These are phyloP conservation scores for Gremmenia infestans DNA, from an alignment of 2,329 filamentous ascomycete species.

Conservation along the genomic window DNA sequence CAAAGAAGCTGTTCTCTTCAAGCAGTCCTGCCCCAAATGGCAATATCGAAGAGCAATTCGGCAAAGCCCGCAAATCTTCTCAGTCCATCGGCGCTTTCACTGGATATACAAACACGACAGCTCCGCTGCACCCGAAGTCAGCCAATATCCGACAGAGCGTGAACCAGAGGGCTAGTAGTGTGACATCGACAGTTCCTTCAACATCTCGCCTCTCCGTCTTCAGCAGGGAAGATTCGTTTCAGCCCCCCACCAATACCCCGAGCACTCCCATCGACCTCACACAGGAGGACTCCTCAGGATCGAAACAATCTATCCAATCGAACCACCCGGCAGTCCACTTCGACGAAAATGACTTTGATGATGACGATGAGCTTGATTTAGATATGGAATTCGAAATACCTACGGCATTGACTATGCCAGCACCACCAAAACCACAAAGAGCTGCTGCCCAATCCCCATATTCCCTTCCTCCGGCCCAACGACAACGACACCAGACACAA, in stretches of 20 bases:
- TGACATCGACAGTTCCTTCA: background rate
- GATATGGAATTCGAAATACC: slow-evolving; percentile 47
- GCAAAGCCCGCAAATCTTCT: slow-evolving; percentile 38
- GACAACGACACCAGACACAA: slow-evolving; percentile 4
- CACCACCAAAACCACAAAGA: slow-evolving; percentile 39
- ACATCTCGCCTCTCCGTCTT: slow-evolving; percentile 39
- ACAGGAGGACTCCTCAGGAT: slow-evolving; percentile 23
- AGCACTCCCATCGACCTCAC: slow-evolving; percentile 35
- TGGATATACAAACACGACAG: slow-evolving; percentile 28
- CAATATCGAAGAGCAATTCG: slow-evolving; percentile 48
- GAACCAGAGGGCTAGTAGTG: slow-evolving; percentile 6
- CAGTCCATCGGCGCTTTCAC: slow-evolving; percentile 33
- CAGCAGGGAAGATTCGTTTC: slow-evolving; percentile 45
- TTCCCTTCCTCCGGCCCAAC: slow-evolving; percentile 2
- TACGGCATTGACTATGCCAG: slow-evolving; percentile 16
- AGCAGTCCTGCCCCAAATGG: slow-evolving; percentile 45
- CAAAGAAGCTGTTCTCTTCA: slow-evolving; percentile 53
- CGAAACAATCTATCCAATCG: slow-evolving; percentile 17
- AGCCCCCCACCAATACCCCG: slow-evolving; percentile 31
- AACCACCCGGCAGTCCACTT: slow-evolving; percentile 45
- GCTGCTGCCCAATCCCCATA: slow-evolving; percentile 13
- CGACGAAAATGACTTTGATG: slow-evolving; percentile 79
- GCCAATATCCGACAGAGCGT: slow-evolving; percentile 18
- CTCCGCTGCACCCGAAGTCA: slow-evolving; percentile 18
- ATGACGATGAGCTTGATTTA: slow-evolving; percentile 71